Evolutionary conservation across 2,329 filamentous ascomycete genomes (phyloP).

Genomic region (Pezicula carpinea): DNA sequence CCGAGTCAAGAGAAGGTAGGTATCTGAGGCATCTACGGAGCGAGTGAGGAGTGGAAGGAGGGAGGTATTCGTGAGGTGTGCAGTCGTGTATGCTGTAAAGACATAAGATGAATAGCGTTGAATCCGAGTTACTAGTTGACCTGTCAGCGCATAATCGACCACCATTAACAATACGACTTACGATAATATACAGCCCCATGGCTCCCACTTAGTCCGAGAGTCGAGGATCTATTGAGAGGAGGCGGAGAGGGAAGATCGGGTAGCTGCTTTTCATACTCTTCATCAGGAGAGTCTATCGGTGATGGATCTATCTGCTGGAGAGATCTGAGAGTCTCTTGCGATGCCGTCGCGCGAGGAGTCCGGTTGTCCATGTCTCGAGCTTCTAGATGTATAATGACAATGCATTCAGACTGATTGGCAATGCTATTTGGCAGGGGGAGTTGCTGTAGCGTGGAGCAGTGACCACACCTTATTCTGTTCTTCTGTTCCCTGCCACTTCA

Average conservation of each 20-base stretch:
- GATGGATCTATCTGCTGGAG: conserved; percentile 77
- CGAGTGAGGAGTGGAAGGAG: conserved; percentile 71
- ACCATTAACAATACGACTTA: conserved; percentile 36
- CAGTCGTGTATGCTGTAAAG: conserved; percentile 68
- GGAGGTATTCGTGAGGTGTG: conserved; percentile 79
- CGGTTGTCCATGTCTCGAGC: conserved; percentile 28
- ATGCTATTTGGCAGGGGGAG: background rate
- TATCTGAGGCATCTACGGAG: conserved; percentile 71
- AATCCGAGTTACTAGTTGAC: conserved; percentile 59
- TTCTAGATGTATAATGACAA: background rate
- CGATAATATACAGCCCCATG: conserved; percentile 72
- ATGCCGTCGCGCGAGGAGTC: conserved; percentile 36
- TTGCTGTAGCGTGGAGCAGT: conserved; percentile 5
- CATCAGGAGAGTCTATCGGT: conserved; percentile 60
- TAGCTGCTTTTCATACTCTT: conserved; percentile 40
- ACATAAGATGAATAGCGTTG: conserved; percentile 90
- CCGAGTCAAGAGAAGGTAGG: conserved; percentile 83
- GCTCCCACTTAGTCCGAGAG: conserved; percentile 56
- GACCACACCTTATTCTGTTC: conserved; percentile 21
- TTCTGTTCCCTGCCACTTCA: background rate
- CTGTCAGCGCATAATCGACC: background rate
- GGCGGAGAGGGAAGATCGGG: conserved; percentile 39
- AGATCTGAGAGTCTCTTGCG: conserved; percentile 54
- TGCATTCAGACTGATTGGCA: conserved; percentile 13
- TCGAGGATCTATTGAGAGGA: conserved; percentile 29